Evolutionary conservation across 345 rosid species (phyloP), one percentile per base, ranked within the genome.

Genomic region (Rubroshorea leprosula): DNA sequence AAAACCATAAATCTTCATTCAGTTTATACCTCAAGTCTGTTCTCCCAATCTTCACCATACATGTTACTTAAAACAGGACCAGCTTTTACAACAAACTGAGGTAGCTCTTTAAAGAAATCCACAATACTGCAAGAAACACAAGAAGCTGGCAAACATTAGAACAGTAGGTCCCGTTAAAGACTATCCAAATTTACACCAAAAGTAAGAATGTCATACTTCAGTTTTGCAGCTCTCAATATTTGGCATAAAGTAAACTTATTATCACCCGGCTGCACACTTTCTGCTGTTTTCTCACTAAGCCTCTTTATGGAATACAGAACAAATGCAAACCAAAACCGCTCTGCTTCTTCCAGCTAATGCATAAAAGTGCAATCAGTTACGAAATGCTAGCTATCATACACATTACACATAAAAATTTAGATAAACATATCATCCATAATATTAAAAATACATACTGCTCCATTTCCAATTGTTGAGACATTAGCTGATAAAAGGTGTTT

Each of bases 1-100:
- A 8, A 27, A 55, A 43, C 15, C 3, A 47, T 19, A 53, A n/a
- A 49, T 11, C 15, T 16, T 8, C 9, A 38, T 6, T 60, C 48
- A 29, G 24, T 35, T 23, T 70, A 52, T 78, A 92, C 98, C 97
- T 92, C 89, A n/a, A 92, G 94, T 64, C 72, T 83, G 63, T 51
- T 80, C 76, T 86, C 87, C 96, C 98, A 92, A 64, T 85, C 95
- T 48, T 78, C 68, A 47, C 98, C 97, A 65, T 86, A 80, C 27
- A 73, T 60, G 41, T 73, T 72, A 65, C 82, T 62, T 49, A 92
- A 65, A 8, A 85, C 69, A 61, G 94, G 78, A 72, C 84, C 88
- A 52, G 93, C 84, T 78, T 92, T 92, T 58, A 83, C 78, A 61
- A 83, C 71, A 84, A 83, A 89, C 61, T 89, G 98, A 68, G 95